Evolutionary conservation across 352 stramenopile species (phyloP), one percentile per base, ranked within the genome.

Genomic region (Phytophthora sp.): DNA sequence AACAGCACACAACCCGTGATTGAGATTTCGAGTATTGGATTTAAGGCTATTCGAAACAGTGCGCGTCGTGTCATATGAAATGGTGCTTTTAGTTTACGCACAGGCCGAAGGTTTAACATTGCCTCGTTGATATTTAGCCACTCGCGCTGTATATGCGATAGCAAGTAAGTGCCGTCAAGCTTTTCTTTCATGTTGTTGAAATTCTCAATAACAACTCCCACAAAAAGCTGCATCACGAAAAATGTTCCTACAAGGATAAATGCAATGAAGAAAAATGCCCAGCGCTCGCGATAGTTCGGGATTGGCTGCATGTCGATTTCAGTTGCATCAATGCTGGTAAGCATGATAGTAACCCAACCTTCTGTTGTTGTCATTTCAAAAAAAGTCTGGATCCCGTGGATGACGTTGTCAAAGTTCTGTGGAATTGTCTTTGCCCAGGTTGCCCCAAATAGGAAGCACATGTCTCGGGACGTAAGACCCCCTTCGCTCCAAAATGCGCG

Each of bases 131-230:
- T 87, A 11, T 65, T 68, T 9, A 94, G 65, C 87, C 87, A 96
- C 61, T 89, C 75, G 15, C 87, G 72, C 49, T 96, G 87, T 8
- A 81, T 75, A 15, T 73, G 69, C 2, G 87, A 91, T 15, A 96
- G 76, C n/a, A 95, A 54, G 35, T 78, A 87, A 0, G 77, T 87
- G 6, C 73, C 77, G 13, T 86, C 82, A 0, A 91, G 43, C 13
- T 80, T 82, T 32, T 87, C 75, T 34, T 88, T 88, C 82, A 89
- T 88, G 8, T 69, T 72, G 46, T 96, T 95, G 52, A 98, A 98
- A 50, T 97, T 97, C 38, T 97, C 91, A 37, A 97, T 94, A n/a
- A 97, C 84, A n/a, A 97, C 91, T 28, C 91, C 94, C 11, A 97
- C 87, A 59, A 98, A 98, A 1, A 98, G 74, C 28, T 98, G 89